Evolutionary conservation across 495 filamentous ascomycete genomes (phyloP).

Genomic region (Aspergillus biplanus): DNA sequence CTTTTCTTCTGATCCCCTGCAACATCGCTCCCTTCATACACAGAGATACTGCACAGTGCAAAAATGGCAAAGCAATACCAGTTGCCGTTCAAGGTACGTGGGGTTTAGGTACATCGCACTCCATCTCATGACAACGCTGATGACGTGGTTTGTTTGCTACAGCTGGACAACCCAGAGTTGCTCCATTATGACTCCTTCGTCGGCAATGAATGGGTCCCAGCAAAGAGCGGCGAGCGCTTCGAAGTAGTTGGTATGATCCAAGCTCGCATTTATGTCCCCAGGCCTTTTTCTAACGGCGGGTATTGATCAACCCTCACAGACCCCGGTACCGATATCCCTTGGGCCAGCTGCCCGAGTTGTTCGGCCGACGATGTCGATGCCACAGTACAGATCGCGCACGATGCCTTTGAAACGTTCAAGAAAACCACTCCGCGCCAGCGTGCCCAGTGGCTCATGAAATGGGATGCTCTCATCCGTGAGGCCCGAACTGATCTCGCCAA

Average conservation of each 20-base stretch:
- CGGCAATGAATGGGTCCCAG: conserved; percentile 63
- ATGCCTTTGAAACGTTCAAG: conserved; percentile 63
- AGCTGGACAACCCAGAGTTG: conserved; percentile 62
- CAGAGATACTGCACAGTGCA: not conserved
- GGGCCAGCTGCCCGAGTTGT: conserved; percentile 66
- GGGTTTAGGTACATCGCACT: not conserved
- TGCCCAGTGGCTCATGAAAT: conserved; percentile 65
- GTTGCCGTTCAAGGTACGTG: conserved; percentile 45
- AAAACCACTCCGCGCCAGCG: conserved; percentile 63
- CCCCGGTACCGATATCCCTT: conserved; percentile 66
- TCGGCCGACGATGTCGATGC: conserved; percentile 62
- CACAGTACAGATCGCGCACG: conserved; percentile 61
- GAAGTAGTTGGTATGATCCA: conserved; percentile 61
- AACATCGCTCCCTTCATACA: not conserved
- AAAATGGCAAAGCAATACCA: conserved; percentile 42
- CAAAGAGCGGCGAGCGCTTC: conserved; percentile 66
- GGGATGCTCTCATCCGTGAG: conserved; percentile 56
- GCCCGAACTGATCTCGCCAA: conserved; percentile 59
- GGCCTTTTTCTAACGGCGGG: conserved; percentile 13
- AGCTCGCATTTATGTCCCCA: not conserved
- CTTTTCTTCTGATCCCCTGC: not conserved
- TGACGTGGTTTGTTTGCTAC: not conserved
- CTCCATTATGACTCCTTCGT: conserved; percentile 64
- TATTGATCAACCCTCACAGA: conserved; percentile 40
- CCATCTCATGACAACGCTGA: not conserved